Conservation (phyloP, 1,284 basidiomycete genomes). For the Xerocomus amazonicus region DNA sequence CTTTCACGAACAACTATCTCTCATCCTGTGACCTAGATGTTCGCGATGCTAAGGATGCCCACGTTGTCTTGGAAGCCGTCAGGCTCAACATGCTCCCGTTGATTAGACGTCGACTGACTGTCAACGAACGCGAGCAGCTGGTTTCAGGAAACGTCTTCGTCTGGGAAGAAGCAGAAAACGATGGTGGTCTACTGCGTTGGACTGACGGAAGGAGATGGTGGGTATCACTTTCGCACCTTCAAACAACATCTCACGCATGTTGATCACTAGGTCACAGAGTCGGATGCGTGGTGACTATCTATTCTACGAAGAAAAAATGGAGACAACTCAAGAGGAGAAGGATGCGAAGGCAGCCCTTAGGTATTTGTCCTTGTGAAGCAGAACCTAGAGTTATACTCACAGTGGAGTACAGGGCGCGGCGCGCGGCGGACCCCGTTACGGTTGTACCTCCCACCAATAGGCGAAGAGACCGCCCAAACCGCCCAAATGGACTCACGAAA, state of each 20-base stretch:
- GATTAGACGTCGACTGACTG: constrained; percentile 62
- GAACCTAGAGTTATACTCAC: constrained; percentile 4
- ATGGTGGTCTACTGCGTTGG: constrained; percentile 72
- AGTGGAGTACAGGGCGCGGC: constrained; percentile 45
- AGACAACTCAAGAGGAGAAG: constrained; percentile 69
- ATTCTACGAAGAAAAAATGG: constrained; percentile 77
- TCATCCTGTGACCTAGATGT: constrained; percentile 48
- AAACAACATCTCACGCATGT: constrained; percentile 2
- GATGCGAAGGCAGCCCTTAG: constrained; percentile 70
- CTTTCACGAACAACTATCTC: background rate
- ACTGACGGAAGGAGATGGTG: constrained; percentile 75
- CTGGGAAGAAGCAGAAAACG: constrained; percentile 79
- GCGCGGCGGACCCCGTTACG: constrained; percentile 58
- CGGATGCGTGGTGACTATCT: constrained; percentile 77
- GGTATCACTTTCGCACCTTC: constrained; percentile 10
- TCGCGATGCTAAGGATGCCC: constrained; percentile 64
- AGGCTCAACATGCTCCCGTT: constrained; percentile 65
- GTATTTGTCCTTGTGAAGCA: constrained; percentile 35
- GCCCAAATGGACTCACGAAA: constrained; percentile 72
- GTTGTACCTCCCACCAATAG: constrained; percentile 54
- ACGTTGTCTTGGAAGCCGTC: constrained; percentile 72
- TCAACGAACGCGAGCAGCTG: constrained; percentile 64
- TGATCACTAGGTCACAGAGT: constrained; percentile 63
- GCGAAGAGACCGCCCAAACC: constrained; percentile 68
- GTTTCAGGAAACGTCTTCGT: constrained; percentile 73